Percentiles rank a stretch among this genome's conserved stretches.
Conservation (phyloP, 1,284 basidiomycete species). For the Phellopilus nigrolimitatus region DNA sequence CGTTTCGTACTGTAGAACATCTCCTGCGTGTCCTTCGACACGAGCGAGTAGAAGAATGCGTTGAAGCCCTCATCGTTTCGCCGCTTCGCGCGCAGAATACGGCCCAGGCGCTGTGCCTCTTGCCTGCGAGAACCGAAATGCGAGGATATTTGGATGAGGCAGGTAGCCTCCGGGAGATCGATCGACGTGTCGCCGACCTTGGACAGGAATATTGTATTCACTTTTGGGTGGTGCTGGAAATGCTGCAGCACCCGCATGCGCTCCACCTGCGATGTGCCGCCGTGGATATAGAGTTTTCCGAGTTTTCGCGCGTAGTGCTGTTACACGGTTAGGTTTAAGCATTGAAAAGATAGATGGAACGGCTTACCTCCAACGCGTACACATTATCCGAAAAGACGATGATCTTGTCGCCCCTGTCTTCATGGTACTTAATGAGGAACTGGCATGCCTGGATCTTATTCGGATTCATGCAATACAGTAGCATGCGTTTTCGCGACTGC, state of each 20-base stretch:
- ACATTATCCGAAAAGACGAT: constrained; percentile 99
- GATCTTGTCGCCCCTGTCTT: constrained; percentile 97
- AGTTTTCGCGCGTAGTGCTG: constrained; percentile 95
- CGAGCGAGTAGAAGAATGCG: constrained; percentile 98
- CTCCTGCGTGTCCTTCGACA: constrained; percentile 98
- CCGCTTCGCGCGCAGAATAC: constrained; percentile 94
- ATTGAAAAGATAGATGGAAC: not conserved
- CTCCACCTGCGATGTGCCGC: constrained; percentile 93
- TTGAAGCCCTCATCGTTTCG: constrained; percentile 99
- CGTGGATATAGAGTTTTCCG: constrained; percentile 94
- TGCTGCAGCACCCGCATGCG: constrained; percentile 92
- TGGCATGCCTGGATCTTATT: constrained; percentile 99
- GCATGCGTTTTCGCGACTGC: constrained; percentile 89
- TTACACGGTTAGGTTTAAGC: constrained; percentile 1
- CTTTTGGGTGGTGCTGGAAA: constrained; percentile 94
- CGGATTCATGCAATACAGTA: constrained; percentile 99
- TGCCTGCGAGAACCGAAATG: constrained; percentile 98
- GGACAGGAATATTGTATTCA: constrained; percentile 98
- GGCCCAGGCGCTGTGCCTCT: constrained; percentile 51
- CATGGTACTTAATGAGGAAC: constrained; percentile 98
- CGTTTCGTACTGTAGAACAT: constrained; percentile 99
- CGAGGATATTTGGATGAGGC: constrained; percentile 99
- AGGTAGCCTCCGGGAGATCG: constrained; percentile 97
- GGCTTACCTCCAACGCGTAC: constrained; percentile 86
- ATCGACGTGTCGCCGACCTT: constrained; percentile 99